Evolutionary conservation across 441 rosid species (phyloP).

Genomic region (Erodium texanum): DNA sequence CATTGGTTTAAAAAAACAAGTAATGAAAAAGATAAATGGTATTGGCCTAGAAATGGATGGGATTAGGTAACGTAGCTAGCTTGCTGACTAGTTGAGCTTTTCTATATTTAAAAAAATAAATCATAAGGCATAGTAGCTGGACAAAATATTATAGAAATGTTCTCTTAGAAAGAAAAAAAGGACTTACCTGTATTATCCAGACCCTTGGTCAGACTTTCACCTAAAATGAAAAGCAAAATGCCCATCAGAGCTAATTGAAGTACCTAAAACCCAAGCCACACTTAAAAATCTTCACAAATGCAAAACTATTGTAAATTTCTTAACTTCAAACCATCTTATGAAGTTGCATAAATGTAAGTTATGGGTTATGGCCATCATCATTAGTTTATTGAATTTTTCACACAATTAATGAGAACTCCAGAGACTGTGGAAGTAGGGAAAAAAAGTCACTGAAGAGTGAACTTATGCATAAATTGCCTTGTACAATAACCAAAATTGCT

Average conservation of each 20-base stretch:
- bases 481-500: not conserved
- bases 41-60: not conserved
- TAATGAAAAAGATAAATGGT: not conserved
- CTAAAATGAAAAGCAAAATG: not conserved
- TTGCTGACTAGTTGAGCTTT: not conserved
- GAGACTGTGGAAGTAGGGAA: not conserved
- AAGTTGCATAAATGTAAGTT: not conserved
- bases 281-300: not conserved
- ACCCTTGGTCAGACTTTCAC: not conserved
- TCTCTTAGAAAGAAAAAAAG: not conserved
- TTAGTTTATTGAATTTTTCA: slow-evolving; percentile 1
- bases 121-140: not conserved
- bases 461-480: not conserved
- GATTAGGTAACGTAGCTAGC: not conserved
- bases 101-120: not conserved
- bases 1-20: not conserved
- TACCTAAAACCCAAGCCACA: not conserved
- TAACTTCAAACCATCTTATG: slow-evolving; percentile 3
- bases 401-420: not conserved
- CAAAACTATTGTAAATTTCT: not conserved
- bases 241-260: not conserved
- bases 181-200: not conserved
- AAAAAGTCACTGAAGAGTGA: not conserved
- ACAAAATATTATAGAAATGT: slow-evolving; percentile 1
- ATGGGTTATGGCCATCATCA: not conserved